A percentile compares a stretch with the other conserved stretches of the same genome.
Evolutionary conservation across 1,284 basidiomycete genomes (phyloP).

Genomic region (Pseudomicrostroma phylloplanum): DNA sequence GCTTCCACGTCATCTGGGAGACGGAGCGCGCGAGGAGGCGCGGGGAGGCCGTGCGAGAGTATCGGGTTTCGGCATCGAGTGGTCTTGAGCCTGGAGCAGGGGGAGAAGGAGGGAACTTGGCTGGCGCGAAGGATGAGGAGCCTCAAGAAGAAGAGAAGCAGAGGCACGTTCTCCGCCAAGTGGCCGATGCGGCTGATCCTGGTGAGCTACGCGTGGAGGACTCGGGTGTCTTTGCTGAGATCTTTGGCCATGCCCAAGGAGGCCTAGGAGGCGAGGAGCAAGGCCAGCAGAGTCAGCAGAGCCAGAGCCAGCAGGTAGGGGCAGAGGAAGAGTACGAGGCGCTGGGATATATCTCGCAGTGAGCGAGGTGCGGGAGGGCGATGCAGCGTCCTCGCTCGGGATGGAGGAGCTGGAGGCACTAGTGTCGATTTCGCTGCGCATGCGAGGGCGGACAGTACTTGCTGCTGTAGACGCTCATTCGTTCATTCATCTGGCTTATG

Average conservation of each 20-base stretch:
- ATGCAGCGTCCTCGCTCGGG: too few species aligned
- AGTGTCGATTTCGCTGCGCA: too few species aligned
- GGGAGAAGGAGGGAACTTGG: constrained; percentile 2
- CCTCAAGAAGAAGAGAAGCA: constrained; percentile 14
- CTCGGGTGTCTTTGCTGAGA: constrained; percentile 45
- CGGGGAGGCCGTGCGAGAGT: constrained; percentile 1
- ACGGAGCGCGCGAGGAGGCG: constrained; percentile 27
- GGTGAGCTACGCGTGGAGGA: constrained; percentile 38
- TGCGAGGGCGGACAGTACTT: too few species aligned
- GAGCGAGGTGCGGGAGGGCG: too few species aligned
- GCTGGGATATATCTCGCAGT: constrained; percentile 10
- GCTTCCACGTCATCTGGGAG: constrained; percentile 58
- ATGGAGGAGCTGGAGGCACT: too few species aligned
- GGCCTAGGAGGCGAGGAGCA: too few species aligned
- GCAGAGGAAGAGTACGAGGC: too few species aligned
- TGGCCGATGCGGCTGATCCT: constrained; percentile 16
- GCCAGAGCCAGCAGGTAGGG: not conserved
- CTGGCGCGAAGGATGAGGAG: not conserved
- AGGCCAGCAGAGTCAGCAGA: too few species aligned
- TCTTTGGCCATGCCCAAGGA: constrained; percentile 39
- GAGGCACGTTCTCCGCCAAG: constrained; percentile 2
- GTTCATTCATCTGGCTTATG: too few species aligned
- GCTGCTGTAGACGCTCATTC: too few species aligned
- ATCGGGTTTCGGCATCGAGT: constrained; percentile 10
- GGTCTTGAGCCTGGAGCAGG: constrained; percentile 7